A percentile compares a stretch with the other conserved stretches of the same genome.
phyloP scores from a whole-genome alignment of 177 flowering plant genomes.

The Vitis hybrid region DNA sequence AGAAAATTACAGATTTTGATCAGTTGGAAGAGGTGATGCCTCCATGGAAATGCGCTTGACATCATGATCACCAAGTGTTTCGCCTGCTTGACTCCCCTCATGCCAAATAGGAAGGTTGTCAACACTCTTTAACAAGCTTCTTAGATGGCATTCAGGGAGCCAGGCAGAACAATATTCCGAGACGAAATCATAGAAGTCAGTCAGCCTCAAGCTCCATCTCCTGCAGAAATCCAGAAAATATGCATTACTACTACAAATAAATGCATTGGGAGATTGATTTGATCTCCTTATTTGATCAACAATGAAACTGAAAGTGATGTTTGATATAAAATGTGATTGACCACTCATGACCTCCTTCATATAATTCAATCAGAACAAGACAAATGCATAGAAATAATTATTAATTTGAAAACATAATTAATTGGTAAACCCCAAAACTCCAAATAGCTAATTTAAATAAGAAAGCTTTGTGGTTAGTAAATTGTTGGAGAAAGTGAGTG shows the following conservation, averaged over 20 bases:
- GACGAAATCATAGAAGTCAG: not conserved
- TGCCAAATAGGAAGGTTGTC: slow-evolving; percentile 32
- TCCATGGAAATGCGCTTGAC: not conserved
- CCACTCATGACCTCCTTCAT: too few species aligned
- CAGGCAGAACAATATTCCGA: slow-evolving; percentile 22
- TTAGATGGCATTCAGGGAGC: slow-evolving; percentile 44
- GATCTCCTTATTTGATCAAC: not conserved
- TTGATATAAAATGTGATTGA: too few species aligned
- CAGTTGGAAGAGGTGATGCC: too few species aligned
- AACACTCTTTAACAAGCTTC: slow-evolving; percentile 23
- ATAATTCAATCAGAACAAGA: too few species aligned
- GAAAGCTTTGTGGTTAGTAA: too few species aligned
- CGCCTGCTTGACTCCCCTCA: slow-evolving; percentile 40
- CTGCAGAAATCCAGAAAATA: not conserved
- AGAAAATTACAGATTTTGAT: too few species aligned
- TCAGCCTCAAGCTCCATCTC: not conserved
- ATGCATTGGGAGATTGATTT: not conserved
- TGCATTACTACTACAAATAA: not conserved
- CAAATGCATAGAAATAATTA: too few species aligned
- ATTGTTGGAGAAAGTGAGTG: too few species aligned
- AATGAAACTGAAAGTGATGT: not conserved
- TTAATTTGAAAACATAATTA: too few species aligned
- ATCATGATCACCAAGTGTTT: not conserved
- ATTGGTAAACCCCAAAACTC: too few species aligned
- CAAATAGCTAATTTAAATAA: too few species aligned